phyloP scores from a whole-genome alignment of 148 eudicot genomes.

The Spergularia marina region DNA sequence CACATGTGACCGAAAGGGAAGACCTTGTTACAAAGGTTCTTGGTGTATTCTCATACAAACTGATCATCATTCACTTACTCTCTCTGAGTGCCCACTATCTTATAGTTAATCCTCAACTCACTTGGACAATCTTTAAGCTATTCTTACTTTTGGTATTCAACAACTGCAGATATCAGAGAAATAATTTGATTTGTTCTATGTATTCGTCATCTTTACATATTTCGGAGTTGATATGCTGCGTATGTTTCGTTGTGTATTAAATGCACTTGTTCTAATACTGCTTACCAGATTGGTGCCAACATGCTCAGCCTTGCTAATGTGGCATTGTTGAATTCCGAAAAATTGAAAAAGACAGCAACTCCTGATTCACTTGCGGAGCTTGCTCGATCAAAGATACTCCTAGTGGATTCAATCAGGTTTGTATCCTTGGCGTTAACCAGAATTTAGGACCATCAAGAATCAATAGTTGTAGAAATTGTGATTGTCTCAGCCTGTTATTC shows the following conservation, averaged over 20 bases:
- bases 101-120: neutral
- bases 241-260: neutral
- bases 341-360: constrained; percentile 32
- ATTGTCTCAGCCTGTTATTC: neutral
- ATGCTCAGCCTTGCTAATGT: constrained; percentile 67
- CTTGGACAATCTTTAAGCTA: neutral
- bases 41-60: no score
- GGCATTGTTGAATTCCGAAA: constrained; percentile 42
- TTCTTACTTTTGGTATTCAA: neutral
- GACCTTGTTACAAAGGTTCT: no score
- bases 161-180: neutral
- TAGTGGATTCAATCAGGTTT: constrained; percentile 65
- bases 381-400: constrained; percentile 53
- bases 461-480: constrained; percentile 6
- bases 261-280: constrained; percentile 7
- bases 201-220: neutral
- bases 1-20: no score
- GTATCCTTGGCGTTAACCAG: constrained; percentile 16
- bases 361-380: constrained; percentile 54
- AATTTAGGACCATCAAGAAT: neutral
- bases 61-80: no score
- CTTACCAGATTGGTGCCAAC: constrained; percentile 67
- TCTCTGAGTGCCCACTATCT: no score
- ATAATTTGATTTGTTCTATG: neutral
- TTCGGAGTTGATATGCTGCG: neutral